Conservation (phyloP, 2,329 filamentous ascomycete genomes). For the Xylaria arbuscula region DNA sequence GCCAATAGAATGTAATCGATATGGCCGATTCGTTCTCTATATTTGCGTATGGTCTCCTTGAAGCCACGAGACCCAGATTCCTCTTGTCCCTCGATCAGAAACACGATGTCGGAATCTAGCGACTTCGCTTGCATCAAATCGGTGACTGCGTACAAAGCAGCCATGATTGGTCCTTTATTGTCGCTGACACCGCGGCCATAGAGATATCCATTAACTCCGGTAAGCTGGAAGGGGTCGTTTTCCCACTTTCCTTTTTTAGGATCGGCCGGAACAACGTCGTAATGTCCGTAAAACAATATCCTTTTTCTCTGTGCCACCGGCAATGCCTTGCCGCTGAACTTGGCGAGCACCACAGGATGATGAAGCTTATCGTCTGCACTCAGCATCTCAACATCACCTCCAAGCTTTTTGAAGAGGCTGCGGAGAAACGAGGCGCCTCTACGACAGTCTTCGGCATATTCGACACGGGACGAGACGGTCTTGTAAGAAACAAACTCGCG, state of each 20-base stretch:
- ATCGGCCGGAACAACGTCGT: conserved; percentile 94
- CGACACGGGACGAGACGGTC: conserved; percentile 86
- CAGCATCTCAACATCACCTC: conserved; percentile 90
- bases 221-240: conserved; percentile 88
- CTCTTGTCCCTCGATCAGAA: conserved; percentile 96
- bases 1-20: conserved; percentile 95
- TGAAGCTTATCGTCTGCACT: conserved; percentile 76
- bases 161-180: conserved; percentile 96
- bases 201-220: conserved; percentile 89
- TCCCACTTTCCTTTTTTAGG: conserved; percentile 85
- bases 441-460: conserved; percentile 91
- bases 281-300: conserved; percentile 96
- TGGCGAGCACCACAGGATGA: conserved; percentile 94
- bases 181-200: conserved; percentile 97
- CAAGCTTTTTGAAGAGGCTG: conserved; percentile 89
- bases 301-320: conserved; percentile 78
- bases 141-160: conserved; percentile 91
- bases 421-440: conserved; percentile 91
- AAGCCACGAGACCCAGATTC: conserved; percentile 95
- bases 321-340: conserved; percentile 80
- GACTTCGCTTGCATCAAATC: conserved; percentile 87
- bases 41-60: conserved; percentile 79
- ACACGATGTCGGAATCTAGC: conserved; percentile 88
- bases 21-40: conserved; percentile 86
- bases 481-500: conserved; percentile 91